Percentiles rank a stretch among this genome's conserved stretches.
Evolutionary conservation across 306 rosid genomes (phyloP).

Genomic region (Lathyrus oleraceus): DNA sequence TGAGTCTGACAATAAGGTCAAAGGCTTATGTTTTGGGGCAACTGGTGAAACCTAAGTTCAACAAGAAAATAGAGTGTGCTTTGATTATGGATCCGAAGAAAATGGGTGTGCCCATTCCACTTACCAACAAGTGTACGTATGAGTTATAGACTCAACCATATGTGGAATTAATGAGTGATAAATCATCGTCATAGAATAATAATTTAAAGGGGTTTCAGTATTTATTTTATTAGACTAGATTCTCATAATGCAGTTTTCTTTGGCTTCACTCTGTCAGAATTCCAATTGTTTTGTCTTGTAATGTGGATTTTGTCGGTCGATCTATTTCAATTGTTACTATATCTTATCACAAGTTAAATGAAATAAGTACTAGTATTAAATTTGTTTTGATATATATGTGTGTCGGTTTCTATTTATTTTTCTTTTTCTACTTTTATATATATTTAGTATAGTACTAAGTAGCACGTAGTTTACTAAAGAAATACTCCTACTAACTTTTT

Average conservation of each 20-base stretch:
- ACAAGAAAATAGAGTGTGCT: constrained; percentile 59
- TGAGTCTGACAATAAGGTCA: constrained; percentile 61
- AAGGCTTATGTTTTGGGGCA: constrained; percentile 76
- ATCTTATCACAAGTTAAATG: not conserved
- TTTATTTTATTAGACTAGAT: not conserved
- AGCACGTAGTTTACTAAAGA: no score
- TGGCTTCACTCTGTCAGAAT: constrained; percentile 3
- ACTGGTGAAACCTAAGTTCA: constrained; percentile 78
- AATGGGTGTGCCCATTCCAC: constrained; percentile 59
- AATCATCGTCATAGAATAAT: not conserved
- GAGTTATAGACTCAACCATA: constrained; percentile 16
- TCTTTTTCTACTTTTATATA: no score
- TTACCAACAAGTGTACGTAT: constrained; percentile 58
- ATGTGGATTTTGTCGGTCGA: constrained; percentile 33
- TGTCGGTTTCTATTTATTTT: no score
- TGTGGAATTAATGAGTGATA: not conserved
- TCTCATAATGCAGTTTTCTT: not conserved
- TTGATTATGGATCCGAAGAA: constrained; percentile 69
- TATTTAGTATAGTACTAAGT: no score
- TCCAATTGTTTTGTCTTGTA: not conserved
- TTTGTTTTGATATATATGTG: no score
- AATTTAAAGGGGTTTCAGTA: not conserved
- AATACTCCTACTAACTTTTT: no score
- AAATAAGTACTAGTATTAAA: not conserved
- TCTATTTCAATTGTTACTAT: constrained; percentile 2